Conservation (phyloP, 768 basidiomycete genomes). For the Paxillus rubicundulus region DNA sequence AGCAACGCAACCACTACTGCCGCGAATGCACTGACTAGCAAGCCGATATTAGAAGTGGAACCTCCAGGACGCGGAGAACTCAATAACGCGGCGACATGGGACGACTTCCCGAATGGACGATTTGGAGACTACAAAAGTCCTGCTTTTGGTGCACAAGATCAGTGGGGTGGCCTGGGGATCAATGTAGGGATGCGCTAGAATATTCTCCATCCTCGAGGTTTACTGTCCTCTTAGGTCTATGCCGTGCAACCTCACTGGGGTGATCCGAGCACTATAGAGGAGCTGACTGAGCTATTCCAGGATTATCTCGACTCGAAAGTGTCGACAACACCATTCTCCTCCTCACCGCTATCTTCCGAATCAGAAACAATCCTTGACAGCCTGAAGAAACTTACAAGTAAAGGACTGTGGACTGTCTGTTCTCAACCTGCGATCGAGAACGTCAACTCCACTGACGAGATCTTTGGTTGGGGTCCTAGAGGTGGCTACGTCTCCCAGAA, state of each 20-base stretch:
- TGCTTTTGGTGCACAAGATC: slow-evolving; percentile 81
- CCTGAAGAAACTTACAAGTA: slow-evolving; percentile 70
- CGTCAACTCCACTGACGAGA: slow-evolving; percentile 63
- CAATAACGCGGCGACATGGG: slow-evolving; percentile 79
- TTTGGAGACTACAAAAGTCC: slow-evolving; percentile 98
- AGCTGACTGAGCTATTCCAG: slow-evolving; percentile 79
- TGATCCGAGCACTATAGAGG: slow-evolving; percentile 52
- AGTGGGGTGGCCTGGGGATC: slow-evolving; percentile 69
- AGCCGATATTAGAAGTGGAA: slow-evolving; percentile 51
- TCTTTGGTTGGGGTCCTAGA: slow-evolving; percentile 91
- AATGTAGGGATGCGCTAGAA: slow-evolving; percentile 39
- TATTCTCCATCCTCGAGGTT: neutral
- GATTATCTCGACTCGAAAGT: slow-evolving; percentile 74
- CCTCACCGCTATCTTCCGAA: slow-evolving; percentile 76
- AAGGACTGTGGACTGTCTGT: slow-evolving; percentile 94
- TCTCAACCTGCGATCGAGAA: slow-evolving; percentile 95
- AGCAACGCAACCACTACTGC: slow-evolving; percentile 63
- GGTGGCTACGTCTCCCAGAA: slow-evolving; percentile 98
- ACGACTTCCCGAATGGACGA: slow-evolving; percentile 97
- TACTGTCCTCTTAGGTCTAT: slow-evolving; percentile 42
- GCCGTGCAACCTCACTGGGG: slow-evolving; percentile 76
- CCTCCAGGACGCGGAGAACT: slow-evolving; percentile 65
- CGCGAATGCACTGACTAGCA: slow-evolving; percentile 49
- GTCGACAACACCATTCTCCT: slow-evolving; percentile 84
- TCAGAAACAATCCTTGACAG: slow-evolving; percentile 76